Evolutionary conservation across 306 rosid species (phyloP), one percentile per base, ranked within the genome.

Genomic region (Cercis canadensis): DNA sequence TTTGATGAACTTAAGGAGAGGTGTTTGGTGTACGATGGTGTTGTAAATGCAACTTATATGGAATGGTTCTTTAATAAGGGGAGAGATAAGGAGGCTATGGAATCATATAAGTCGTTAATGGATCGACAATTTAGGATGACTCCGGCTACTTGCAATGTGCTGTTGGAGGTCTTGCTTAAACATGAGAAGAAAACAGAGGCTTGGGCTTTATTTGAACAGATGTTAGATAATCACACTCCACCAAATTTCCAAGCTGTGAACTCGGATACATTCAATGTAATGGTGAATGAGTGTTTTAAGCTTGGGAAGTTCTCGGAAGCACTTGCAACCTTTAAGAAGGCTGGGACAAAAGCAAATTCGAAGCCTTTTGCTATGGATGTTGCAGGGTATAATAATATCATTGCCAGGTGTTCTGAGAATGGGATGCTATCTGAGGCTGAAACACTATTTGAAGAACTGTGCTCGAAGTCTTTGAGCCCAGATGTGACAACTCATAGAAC

Each of bases 1-100:
- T 94, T 94, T 65, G 96, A 89, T 51, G 98, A 94, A 82, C 91
- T 94, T 49, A 90, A 89, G 77, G 97, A 89, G 74, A 65, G 98
- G 52, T 94, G 98, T 49, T 51, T 83, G 79, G 98, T 91, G 1
- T 94, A 94, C 67, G 95, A 94, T 58, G 98, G 98, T n/a, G 92
- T 89, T 63, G 88, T 94, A 17, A 90, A 81, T 80, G 89, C 96
- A 0, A 90, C 97, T 9, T 94, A 85, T 43, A 94, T 90, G 97
- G 94, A 90, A 13, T 89, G 96, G 97, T 91, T 84, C 67, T 91
- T 94, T 62, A 75, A 37, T 1, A 41, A 61, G 53, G 97, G 97
- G 45, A 76, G 76, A 63, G 85, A 69, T 39, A 89, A 86, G 75
- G 97, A 89, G 79, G 99, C 97, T 1, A 91, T 94, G 95, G 97